These are phyloP conservation scores for Starmerella etchellsii DNA, from an alignment of 805 yeast species.

Conservation along the genomic window DNA sequence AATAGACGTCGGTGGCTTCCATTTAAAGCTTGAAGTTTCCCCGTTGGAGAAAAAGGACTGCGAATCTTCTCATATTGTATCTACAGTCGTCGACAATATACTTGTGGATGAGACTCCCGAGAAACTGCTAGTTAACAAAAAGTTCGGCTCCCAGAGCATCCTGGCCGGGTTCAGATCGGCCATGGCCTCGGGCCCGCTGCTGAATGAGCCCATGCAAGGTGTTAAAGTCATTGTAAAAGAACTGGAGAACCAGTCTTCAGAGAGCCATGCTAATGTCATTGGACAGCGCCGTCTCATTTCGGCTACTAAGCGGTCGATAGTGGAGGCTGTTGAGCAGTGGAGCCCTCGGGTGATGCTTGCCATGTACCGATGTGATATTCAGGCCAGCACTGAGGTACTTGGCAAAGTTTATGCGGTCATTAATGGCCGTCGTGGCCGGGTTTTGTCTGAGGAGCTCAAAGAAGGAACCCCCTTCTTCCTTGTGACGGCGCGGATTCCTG, in stretches of 20 bases:
- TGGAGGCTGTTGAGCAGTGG: conserved; percentile 58
- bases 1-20: conserved; percentile 33
- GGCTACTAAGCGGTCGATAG: conserved; percentile 58
- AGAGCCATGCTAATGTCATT: conserved; percentile 14
- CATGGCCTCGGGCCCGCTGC: conserved; percentile 71
- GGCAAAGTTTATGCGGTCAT: conserved; percentile 94
- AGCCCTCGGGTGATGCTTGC: conserved; percentile 87
- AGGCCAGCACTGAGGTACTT: conserved; percentile 83
- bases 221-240: conserved; percentile 27
- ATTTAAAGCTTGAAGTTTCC: conserved; percentile 6
- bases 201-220: conserved; percentile 80
- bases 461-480: conserved; percentile 97
- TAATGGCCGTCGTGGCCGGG: conserved; percentile 73
- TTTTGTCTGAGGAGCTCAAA: conserved; percentile 85
- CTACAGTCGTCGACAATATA: conserved; percentile 6
- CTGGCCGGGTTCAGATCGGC: conserved; percentile 79
- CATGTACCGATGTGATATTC: conserved; percentile 87
- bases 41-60: conserved; percentile 9
- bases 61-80: neutral
- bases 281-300: conserved; percentile 56
- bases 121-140: neutral
- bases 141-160: conserved; percentile 30
- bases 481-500: conserved; percentile 74
- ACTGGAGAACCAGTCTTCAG: conserved; percentile 22
- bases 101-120: conserved; percentile 13